Base-by-base conservation (phyloP, 371 early-diverging fungal genomes). In the Sporodiniella umbellata region DNA sequence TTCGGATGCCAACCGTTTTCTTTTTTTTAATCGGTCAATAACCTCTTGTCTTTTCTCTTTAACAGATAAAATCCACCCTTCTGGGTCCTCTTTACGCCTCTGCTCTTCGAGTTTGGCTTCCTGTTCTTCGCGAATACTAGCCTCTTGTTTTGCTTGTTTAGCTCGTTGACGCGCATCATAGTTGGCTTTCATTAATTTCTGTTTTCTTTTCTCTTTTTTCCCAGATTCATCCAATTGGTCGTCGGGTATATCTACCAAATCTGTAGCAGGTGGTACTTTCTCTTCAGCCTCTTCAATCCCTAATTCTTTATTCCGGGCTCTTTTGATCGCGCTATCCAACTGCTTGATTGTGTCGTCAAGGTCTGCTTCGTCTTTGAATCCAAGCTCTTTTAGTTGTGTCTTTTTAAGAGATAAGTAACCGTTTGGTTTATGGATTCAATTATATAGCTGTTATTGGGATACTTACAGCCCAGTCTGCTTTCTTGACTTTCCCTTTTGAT, bases 161-260 rank as follows among this genome's bases (percentile, higher is more conserved):
- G 83, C 83, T 10, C 90, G 72, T 62, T 86, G 84, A 39, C 94
- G 79, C 0, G 91, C 91, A 42, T 93, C 95, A 46, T 84, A 81
- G 15, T 84, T 81, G 6, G 89, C 92, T 57, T 92, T 92, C 53
- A 94, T 71, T 11, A 92, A 54, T 19, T 81, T 72, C 59, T 94
- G 94, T 50, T 88, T 92, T 58, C 84, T 80, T 60, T 95, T 94
- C 48, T 94, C 93, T 53, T 88, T 89, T 38, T 66, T 80, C 26
- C 88, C 87, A 25, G 80, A 83, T 18, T 86, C 89, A 22, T 79
- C 79, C 1, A 95, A 69, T 51, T 90, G 79, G 5, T 82, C 87
- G 55, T 94, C 93, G 14, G 93, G 94, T 2, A 92, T 67, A 49
- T 90, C 88, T 4, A 90, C 60, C 15, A 94, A 63, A 0, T 80